Evolutionary conservation across 2,329 filamentous ascomycete species (phyloP).

Genomic region (Camillea tinctor): DNA sequence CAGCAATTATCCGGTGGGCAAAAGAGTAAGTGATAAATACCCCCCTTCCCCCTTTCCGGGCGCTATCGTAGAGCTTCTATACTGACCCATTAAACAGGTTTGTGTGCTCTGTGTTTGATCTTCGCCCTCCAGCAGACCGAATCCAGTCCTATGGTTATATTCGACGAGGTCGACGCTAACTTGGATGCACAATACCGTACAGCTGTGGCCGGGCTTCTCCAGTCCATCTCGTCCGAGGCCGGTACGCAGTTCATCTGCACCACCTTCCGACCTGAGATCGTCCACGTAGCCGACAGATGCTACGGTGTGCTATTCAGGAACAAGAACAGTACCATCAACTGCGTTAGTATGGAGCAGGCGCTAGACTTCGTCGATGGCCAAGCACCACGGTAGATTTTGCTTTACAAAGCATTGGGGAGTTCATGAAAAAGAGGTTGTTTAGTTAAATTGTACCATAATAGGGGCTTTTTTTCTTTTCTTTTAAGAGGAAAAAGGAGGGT

Average conservation of each 20-base stretch:
- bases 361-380: conserved; percentile 94
- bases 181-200: conserved; percentile 97
- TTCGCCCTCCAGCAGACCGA: conserved; percentile 99
- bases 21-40: conserved; percentile 67
- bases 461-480: neutral
- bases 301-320: conserved; percentile 93
- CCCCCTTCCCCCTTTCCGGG: conserved; percentile 4
- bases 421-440: neutral
- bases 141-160: conserved; percentile 97
- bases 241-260: conserved; percentile 93
- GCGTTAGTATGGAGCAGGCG: conserved; percentile 82
- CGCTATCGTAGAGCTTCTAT: neutral
- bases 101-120: conserved; percentile 94
- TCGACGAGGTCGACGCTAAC: conserved; percentile 98
- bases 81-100: conserved; percentile 51
- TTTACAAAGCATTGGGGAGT: neutral
- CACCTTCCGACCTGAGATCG: conserved; percentile 95
- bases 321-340: conserved; percentile 93
- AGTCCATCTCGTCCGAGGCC: conserved; percentile 69
- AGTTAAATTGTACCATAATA: neutral
- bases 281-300: conserved; percentile 93
- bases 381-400: conserved; percentile 33
- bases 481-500: neutral
- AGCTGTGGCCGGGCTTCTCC: conserved; percentile 84
- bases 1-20: conserved; percentile 96